Percentiles rank a stretch among this genome's conserved stretches.
phyloP scores from a whole-genome alignment of 2,329 filamentous ascomycete species.

The Pseudogymnoascus sp. region DNA sequence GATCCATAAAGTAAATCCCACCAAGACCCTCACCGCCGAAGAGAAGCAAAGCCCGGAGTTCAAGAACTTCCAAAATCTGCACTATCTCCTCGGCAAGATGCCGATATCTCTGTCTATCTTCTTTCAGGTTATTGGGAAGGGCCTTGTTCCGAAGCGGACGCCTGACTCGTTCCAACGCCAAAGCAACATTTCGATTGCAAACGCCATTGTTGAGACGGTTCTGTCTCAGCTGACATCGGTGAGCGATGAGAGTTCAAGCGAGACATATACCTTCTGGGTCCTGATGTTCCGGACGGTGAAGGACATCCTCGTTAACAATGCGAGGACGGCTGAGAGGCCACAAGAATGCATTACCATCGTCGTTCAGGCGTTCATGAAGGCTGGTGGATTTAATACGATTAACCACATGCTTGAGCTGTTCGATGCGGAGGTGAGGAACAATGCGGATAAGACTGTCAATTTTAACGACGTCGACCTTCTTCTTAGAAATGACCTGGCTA shows the following conservation, averaged over 20 bases:
- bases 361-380: constrained; percentile 77
- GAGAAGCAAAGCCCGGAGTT: constrained; percentile 33
- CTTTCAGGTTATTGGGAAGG: constrained; percentile 77
- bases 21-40: background rate
- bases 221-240: constrained; percentile 53
- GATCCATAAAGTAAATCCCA: background rate
- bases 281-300: constrained; percentile 71
- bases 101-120: constrained; percentile 76
- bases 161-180: constrained; percentile 53
- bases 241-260: constrained; percentile 41
- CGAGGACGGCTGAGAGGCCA: constrained; percentile 26
- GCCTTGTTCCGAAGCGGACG: constrained; percentile 66
- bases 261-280: constrained; percentile 74
- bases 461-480: constrained; percentile 34
- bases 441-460: constrained; percentile 40
- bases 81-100: constrained; percentile 69
- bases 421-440: constrained; percentile 44
- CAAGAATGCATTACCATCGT: constrained; percentile 64
- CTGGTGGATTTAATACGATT: constrained; percentile 66
- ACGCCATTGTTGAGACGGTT: constrained; percentile 63
- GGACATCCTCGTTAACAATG: constrained; percentile 68
- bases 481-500: constrained; percentile 39
- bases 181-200: constrained; percentile 49
- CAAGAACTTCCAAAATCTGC: constrained; percentile 72
- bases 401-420: constrained; percentile 67